Evolutionary conservation across 2,329 filamentous ascomycete genomes (phyloP).

Genomic region (Diaporthe sp.): DNA sequence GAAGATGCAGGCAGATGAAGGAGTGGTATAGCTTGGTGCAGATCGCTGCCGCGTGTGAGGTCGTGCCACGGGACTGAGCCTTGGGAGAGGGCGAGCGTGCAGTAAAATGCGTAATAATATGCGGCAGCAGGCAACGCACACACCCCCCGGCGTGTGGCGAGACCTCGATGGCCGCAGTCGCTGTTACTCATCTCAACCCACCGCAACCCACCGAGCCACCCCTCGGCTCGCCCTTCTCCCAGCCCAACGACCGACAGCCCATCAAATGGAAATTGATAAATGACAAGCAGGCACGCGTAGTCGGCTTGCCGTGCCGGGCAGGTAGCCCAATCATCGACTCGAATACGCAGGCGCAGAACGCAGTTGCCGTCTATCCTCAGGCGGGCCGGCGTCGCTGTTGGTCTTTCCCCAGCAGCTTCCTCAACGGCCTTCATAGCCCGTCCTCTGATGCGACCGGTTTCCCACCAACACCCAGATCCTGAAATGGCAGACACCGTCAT

Average conservation of each 20-base stretch:
- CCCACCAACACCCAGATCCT: neutral
- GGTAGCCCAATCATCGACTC: neutral
- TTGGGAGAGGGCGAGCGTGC: neutral
- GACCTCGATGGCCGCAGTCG: constrained; percentile 9
- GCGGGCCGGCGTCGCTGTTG: constrained; percentile 5
- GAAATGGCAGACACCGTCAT: constrained; percentile 68
- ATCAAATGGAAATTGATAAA: neutral
- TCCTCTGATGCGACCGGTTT: neutral
- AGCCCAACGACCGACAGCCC: neutral
- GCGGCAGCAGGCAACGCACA: neutral
- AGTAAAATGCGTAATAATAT: neutral
- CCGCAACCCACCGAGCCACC: no score
- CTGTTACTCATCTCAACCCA: constrained; percentile 17
- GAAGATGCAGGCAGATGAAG: neutral
- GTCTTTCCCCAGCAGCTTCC: constrained; percentile 18
- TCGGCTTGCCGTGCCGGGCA: neutral
- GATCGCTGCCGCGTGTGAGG: neutral
- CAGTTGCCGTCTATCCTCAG: neutral
- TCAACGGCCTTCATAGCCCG: constrained; percentile 10
- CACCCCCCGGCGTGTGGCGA: constrained; percentile 18
- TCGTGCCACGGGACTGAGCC: constrained; percentile 1
- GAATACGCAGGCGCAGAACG: neutral
- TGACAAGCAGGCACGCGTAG: neutral
- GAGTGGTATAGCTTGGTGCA: constrained; percentile 10
- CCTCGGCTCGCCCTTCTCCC: neutral